Percentiles rank a stretch among this genome's conserved stretches.
phyloP scores from a whole-genome alignment of 352 stramenopile species.

The Phytophthora meadii region DNA sequence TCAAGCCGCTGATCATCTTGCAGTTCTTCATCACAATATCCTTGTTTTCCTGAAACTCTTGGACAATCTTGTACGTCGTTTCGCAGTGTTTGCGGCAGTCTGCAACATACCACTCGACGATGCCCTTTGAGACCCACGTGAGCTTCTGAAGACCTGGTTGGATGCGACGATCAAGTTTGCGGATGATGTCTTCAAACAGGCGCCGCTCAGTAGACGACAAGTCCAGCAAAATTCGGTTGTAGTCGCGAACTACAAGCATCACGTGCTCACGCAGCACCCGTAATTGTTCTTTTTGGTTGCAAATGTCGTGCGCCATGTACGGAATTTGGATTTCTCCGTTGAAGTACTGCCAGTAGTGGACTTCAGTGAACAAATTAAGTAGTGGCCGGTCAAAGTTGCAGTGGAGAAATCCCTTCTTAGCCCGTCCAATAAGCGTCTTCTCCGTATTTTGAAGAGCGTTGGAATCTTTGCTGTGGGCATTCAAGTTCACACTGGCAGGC shows the following conservation, averaged over 20 bases:
- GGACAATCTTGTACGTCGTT: slow-evolving; percentile 89
- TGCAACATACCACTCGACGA: slow-evolving; percentile 93
- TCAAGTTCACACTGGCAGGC: slow-evolving; percentile 40
- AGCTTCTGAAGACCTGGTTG: slow-evolving; percentile 93
- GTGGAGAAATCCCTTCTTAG: slow-evolving; percentile 89
- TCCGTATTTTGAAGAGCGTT: slow-evolving; percentile 81
- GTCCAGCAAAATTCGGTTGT: slow-evolving; percentile 95
- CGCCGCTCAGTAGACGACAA: slow-evolving; percentile 90
- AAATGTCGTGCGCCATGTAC: slow-evolving; percentile 96
- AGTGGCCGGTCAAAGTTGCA: slow-evolving; percentile 96
- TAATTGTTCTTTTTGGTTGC: slow-evolving; percentile 93
- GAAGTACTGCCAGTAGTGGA: slow-evolving; percentile 93
- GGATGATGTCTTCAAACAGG: slow-evolving; percentile 95
- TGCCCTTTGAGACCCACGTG: slow-evolving; percentile 93
- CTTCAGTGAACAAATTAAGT: slow-evolving; percentile 93
- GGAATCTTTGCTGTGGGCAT: slow-evolving; percentile 49
- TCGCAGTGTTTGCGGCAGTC: slow-evolving; percentile 92
- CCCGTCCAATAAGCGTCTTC: slow-evolving; percentile 80
- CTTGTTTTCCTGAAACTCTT: slow-evolving; percentile 92
- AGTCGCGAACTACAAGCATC: slow-evolving; percentile 95
- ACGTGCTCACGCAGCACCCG: slow-evolving; percentile 93
- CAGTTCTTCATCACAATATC: slow-evolving; percentile 89
- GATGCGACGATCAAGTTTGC: slow-evolving; percentile 93
- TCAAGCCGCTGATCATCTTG: slow-evolving; percentile 87
- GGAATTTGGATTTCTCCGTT: slow-evolving; percentile 95